phyloP scores from a whole-genome alignment of 1,284 basidiomycete species.

The Vanrija pseudolonga region DNA sequence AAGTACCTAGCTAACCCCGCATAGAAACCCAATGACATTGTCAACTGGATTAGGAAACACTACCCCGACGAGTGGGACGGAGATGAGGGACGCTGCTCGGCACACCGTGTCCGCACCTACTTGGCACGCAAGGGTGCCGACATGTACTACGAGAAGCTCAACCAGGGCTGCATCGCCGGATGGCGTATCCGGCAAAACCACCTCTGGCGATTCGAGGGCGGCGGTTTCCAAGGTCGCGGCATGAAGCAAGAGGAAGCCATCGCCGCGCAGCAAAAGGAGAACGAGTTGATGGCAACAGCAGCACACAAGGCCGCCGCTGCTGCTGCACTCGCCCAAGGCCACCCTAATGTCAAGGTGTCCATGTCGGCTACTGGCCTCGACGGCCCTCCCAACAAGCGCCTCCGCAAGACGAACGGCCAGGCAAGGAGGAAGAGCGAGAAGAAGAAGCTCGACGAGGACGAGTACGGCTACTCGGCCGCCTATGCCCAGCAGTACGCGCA shows the following conservation, averaged over 20 bases:
- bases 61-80: conserved; percentile 48
- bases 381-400: conserved; percentile 14
- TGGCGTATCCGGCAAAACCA: conserved; percentile 48
- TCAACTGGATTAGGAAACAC: conserved; percentile 47
- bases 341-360: conserved; percentile 43
- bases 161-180: conserved; percentile 43
- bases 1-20: background rate
- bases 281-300: conserved; percentile 36
- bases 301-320: conserved; percentile 44
- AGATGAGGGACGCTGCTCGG: conserved; percentile 46
- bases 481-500: conserved; percentile 6
- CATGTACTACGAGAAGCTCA: conserved; percentile 50
- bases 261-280: conserved; percentile 38
- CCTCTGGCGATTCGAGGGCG: conserved; percentile 46
- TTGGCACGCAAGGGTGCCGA: conserved; percentile 48
- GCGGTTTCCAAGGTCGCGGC: conserved; percentile 46
- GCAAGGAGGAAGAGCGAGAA: conserved; percentile 18
- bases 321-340: conserved; percentile 42
- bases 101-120: conserved; percentile 46
- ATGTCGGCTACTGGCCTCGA: conserved; percentile 22
- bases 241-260: conserved; percentile 49
- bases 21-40: conserved; percentile 49
- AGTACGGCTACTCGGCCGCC: conserved; percentile 4
- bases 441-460: conserved; percentile 13
- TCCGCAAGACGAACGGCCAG: conserved; percentile 19